phyloP scores from a whole-genome alignment of 2,329 filamentous ascomycete genomes.

The Phyllosticta capitalensis region DNA sequence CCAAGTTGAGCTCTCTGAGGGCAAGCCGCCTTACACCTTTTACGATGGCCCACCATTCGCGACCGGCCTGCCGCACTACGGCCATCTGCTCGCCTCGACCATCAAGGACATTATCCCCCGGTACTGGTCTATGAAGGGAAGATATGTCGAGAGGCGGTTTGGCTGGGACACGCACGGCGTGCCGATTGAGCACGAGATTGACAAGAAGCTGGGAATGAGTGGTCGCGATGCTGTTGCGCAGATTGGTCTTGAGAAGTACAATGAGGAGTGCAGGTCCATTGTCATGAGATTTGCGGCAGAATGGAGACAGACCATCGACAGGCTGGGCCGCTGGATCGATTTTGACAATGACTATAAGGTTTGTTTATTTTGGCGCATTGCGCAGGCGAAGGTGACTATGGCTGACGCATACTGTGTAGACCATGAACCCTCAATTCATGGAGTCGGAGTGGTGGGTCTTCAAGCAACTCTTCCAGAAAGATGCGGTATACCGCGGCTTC shows the following conservation, averaged over 20 bases:
- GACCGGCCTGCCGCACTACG: constrained; percentile 55
- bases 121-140: constrained; percentile 97
- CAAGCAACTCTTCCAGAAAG: constrained; percentile 85
- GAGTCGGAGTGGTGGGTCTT: constrained; percentile 96
- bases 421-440: constrained; percentile 94
- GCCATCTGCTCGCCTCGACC: constrained; percentile 78
- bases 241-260: constrained; percentile 81
- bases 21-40: constrained; percentile 80
- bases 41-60: constrained; percentile 60
- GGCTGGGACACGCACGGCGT: constrained; percentile 95
- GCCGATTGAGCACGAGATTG: constrained; percentile 94
- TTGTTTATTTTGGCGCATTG: constrained; percentile 4
- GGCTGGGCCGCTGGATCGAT: constrained; percentile 90
- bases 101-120: constrained; percentile 96
- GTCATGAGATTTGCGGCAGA: constrained; percentile 85
- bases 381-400: not conserved
- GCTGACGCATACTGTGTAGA: constrained; percentile 41
- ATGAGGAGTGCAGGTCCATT: constrained; percentile 81
- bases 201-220: constrained; percentile 87
- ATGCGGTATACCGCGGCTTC: constrained; percentile 79
- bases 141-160: constrained; percentile 83
- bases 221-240: constrained; percentile 79
- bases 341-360: constrained; percentile 97
- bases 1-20: constrained; percentile 78
- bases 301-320: constrained; percentile 80